Conservation (phyloP, 2,329 filamentous ascomycete genomes). For the Falciphora oryzae region DNA sequence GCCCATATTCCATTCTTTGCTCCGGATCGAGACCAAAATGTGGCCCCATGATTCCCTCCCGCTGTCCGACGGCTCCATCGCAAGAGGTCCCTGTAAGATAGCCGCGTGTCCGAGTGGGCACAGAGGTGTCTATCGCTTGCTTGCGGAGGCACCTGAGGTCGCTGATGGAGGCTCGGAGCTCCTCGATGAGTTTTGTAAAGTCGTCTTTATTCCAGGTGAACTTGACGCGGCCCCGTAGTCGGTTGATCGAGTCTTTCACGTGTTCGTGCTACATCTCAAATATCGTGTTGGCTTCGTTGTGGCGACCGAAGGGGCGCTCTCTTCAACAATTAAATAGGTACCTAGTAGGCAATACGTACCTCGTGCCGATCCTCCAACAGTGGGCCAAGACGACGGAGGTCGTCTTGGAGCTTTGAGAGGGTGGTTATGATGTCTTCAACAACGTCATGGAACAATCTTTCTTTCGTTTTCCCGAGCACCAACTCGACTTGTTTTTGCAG, state of each 20-base stretch:
- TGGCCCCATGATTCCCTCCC: too few relatives aligned
- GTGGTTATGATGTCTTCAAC: not conserved
- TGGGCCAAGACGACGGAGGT: not conserved
- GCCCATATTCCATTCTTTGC: conserved; percentile 1
- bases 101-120: too few relatives aligned
- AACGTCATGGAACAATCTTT: not conserved
- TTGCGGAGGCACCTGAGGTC: conserved; percentile 7
- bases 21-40: too few relatives aligned
- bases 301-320: not conserved
- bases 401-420: not conserved
- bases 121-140: conserved; percentile 1
- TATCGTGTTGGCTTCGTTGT: not conserved
- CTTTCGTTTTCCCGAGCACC: not conserved
- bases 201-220: conserved; percentile 8
- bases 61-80: not conserved
- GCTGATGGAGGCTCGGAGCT: conserved; percentile 3
- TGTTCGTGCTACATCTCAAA: conserved; percentile 5
- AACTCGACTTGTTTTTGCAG: not conserved
- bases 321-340: too few relatives aligned
- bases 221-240: conserved; percentile 4
- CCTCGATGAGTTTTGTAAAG: conserved; percentile 4
- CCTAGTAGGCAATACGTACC: not conserved
- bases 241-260: conserved; percentile 5
- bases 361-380: not conserved
- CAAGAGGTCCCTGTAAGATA: not conserved